Conservation (phyloP, 2,329 filamentous ascomycete genomes). For the Dothideomycetes sp. region DNA sequence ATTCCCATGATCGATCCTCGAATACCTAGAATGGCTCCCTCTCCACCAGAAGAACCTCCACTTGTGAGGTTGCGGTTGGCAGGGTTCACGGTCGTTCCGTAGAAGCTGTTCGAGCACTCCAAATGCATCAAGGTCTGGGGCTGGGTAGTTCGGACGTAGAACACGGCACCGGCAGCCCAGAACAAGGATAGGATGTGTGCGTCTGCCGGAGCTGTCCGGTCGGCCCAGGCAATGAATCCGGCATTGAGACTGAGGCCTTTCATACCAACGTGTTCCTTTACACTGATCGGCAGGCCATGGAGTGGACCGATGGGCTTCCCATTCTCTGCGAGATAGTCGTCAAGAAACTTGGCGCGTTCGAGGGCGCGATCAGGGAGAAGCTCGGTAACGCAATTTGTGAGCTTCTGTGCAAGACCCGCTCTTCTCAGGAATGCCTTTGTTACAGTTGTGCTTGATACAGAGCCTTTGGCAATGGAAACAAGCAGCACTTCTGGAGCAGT, state of each 20-base stretch:
- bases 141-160: conserved; percentile 42
- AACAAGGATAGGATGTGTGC: conserved; percentile 37
- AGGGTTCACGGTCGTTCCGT: conserved; percentile 44
- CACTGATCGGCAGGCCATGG: conserved; percentile 40
- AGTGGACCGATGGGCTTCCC: conserved; percentile 31
- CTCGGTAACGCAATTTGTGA: conserved; percentile 37
- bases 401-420: conserved; percentile 36
- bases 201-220: conserved; percentile 32
- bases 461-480: neutral
- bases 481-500: neutral
- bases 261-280: conserved; percentile 43
- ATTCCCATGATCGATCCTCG: conserved; percentile 43
- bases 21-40: conserved; percentile 43
- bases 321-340: conserved; percentile 26
- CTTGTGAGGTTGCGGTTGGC: conserved; percentile 39
- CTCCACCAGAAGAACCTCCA: conserved; percentile 46
- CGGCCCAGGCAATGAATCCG: conserved; percentile 40
- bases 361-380: conserved; percentile 27
- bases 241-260: conserved; percentile 37
- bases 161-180: conserved; percentile 36
- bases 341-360: conserved; percentile 27
- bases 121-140: conserved; percentile 46
- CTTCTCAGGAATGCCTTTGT: conserved; percentile 33
- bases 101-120: conserved; percentile 40
- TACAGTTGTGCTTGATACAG: neutral